A percentile compares a stretch with the other conserved stretches of the same genome.
phyloP scores from a whole-genome alignment of 2,329 filamentous ascomycete species.

The Didymella pomorum region DNA sequence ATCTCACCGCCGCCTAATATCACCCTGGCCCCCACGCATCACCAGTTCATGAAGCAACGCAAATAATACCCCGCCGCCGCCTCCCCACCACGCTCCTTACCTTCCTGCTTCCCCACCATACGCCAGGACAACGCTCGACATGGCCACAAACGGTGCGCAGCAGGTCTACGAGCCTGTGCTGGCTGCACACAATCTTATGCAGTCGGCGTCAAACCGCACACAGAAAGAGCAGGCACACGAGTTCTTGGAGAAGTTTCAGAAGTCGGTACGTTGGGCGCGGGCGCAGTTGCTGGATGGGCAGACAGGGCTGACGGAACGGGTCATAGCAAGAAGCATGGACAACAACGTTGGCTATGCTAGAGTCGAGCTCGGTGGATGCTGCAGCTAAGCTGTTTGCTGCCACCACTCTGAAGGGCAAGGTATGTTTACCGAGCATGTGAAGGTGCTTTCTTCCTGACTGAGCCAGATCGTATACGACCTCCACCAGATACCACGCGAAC shows the following conservation, averaged over 20 bases:
- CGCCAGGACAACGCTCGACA: constrained; percentile 52
- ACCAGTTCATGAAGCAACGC: constrained; percentile 37
- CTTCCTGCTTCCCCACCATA: constrained; percentile 29
- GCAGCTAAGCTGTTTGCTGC: constrained; percentile 95
- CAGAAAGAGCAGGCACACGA: constrained; percentile 91
- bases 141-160: constrained; percentile 72
- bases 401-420: constrained; percentile 97
- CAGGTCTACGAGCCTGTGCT: constrained; percentile 85
- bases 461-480: constrained; percentile 94
- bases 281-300: constrained; percentile 15
- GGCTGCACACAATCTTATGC: constrained; percentile 90
- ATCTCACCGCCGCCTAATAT: constrained; percentile 10
- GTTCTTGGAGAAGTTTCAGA: constrained; percentile 94
- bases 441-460: constrained; percentile 28
- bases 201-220: constrained; percentile 77
- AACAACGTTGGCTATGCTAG: constrained; percentile 83
- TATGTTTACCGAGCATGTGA: constrained; percentile 54
- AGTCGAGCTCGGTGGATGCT: constrained; percentile 75
- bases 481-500: constrained; percentile 79
- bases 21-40: constrained; percentile 3
- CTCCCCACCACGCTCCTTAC: constrained; percentile 30
- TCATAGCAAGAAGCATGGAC: constrained; percentile 87
- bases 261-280: constrained; percentile 74
- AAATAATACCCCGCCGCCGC: constrained; percentile 39
- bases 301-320: constrained; percentile 35